A percentile compares a stretch with the other conserved stretches of the same genome.
These are phyloP conservation scores for Cicer judaicum DNA, from an alignment of 306 rosid genomes.

Conservation along the genomic window DNA sequence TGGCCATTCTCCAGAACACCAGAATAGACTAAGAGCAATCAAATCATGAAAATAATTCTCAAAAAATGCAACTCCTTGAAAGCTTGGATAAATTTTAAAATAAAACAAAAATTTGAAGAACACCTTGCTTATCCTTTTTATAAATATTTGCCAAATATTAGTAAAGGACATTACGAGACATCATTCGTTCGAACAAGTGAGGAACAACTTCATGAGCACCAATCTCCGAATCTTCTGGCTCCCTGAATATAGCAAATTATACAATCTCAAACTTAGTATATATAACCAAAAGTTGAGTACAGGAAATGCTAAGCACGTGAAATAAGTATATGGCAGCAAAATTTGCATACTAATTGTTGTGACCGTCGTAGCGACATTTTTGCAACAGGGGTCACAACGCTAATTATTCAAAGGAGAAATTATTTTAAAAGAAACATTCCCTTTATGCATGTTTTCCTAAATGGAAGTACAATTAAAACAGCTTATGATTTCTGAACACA, in stretches of 20 bases:
- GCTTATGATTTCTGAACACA: neutral
- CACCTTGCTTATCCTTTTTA: conserved; percentile 37
- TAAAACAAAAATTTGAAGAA: conserved; percentile 34
- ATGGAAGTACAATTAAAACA: neutral
- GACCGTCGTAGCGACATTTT: no score
- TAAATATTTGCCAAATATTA: conserved; percentile 36
- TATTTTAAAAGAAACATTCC: no score
- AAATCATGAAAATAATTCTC: conserved; percentile 14
- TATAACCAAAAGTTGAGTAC: neutral
- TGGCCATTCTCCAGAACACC: neutral
- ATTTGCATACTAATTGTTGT: neutral
- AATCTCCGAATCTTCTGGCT: conserved; percentile 77
- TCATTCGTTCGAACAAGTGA: conserved; percentile 59
- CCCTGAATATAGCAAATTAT: conserved; percentile 54
- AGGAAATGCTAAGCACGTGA: neutral
- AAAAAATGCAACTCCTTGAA: conserved; percentile 31
- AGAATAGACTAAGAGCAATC: conserved; percentile 33
- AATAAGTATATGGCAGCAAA: neutral
- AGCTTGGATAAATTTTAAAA: conserved; percentile 6
- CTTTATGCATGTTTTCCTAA: no score
- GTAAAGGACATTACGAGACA: conserved; percentile 32
- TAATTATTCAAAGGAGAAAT: neutral
- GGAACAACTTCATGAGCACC: conserved; percentile 82
- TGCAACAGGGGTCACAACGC: neutral
- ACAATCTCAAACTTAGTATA: neutral